phyloP scores from a whole-genome alignment of 1,284 basidiomycete genomes.

The Trichosporon ovoides region DNA sequence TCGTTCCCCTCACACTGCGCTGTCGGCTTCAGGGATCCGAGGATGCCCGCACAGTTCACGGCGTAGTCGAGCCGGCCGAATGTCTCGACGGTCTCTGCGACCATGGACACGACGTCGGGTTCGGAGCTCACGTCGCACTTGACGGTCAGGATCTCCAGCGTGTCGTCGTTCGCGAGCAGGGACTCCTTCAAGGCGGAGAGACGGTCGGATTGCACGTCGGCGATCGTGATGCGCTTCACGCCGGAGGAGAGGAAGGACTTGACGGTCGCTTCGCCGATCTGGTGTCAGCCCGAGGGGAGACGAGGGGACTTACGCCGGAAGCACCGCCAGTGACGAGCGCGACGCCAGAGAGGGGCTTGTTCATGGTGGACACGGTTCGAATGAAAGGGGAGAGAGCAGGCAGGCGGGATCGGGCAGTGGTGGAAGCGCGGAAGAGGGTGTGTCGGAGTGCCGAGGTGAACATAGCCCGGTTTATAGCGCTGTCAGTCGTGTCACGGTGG shows the following conservation, averaged over 20 bases:
- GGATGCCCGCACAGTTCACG: slow-evolving; percentile 36
- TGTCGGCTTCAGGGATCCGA: slow-evolving; percentile 18
- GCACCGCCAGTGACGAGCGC: slow-evolving; percentile 24
- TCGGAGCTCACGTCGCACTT: slow-evolving; percentile 18
- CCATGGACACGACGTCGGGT: slow-evolving; percentile 12
- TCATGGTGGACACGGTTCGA: background rate
- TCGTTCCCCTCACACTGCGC: slow-evolving; percentile 18
- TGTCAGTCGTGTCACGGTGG: too few species aligned
- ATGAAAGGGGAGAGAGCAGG: too few species aligned
- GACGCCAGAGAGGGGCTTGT: slow-evolving; percentile 17
- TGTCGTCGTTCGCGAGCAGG: background rate
- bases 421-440: too few species aligned
- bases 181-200: slow-evolving; percentile 10
- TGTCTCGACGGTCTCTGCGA: slow-evolving; percentile 2
- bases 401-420: too few species aligned
- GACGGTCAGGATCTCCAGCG: slow-evolving; percentile 7
- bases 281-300: too few species aligned
- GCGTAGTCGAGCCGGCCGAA: slow-evolving; percentile 38
- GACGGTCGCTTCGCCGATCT: slow-evolving; percentile 15
- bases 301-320: too few species aligned
- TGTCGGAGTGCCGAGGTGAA: too few species aligned
- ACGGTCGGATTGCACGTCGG: slow-evolving; percentile 7
- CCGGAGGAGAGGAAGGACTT: slow-evolving; percentile 10
- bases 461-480: too few species aligned
- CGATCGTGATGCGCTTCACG: slow-evolving; percentile 9